Base-by-base conservation (phyloP, 164 flowering plant genomes). In the Chloranthus sessilifolius region DNA sequence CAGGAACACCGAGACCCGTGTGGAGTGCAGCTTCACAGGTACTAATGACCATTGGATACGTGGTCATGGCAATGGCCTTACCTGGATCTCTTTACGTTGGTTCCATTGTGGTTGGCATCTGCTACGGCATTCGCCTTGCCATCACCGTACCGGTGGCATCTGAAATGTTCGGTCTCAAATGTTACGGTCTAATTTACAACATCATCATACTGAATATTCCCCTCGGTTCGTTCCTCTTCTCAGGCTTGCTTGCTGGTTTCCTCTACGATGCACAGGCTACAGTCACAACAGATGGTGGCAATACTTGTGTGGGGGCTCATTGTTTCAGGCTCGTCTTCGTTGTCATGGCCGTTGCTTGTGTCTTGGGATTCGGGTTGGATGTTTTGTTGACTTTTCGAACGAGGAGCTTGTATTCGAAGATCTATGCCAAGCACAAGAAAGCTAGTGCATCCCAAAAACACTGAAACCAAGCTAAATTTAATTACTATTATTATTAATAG, bases 1-100 rank as follows among this genome's bases (percentile, higher is more conserved):
- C 79, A 17, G 92, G 68, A 44, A 80, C 77, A 14, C 97, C 97
- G 37, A 82, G 97, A 64, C 95, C 95, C 6, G 31, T 85, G 0
- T 86, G 89, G 90, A 89, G 80, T 47, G 97, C 90, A 21, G 94
- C 86, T 16, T 83, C 97, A 9, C 91, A 85, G 56, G 69, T 88
- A 28, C 61, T 88, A 21, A 88, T 85, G 91, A 78, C 85, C 0
- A 73, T 74, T 5, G 97, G 97, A 3, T 88, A 78, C 74, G 41
- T 77, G 2, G 38, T 76, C 5, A 52, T 88, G 77, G 97, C 97
- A 31, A 34, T 80, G 58, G 95, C 83, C 0, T 1, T 81, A 59
- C 91, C 91, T 0, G 91, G 97, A 25, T 79, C 85, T 4, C 77
- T 85, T 0, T 83, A 88, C 73, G 45, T 80, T 0, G 95, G 91